Evolutionary conservation across 805 yeast genomes (phyloP), one percentile per base, ranked within the genome.

Genomic region (Nakazawaea sp.): DNA sequence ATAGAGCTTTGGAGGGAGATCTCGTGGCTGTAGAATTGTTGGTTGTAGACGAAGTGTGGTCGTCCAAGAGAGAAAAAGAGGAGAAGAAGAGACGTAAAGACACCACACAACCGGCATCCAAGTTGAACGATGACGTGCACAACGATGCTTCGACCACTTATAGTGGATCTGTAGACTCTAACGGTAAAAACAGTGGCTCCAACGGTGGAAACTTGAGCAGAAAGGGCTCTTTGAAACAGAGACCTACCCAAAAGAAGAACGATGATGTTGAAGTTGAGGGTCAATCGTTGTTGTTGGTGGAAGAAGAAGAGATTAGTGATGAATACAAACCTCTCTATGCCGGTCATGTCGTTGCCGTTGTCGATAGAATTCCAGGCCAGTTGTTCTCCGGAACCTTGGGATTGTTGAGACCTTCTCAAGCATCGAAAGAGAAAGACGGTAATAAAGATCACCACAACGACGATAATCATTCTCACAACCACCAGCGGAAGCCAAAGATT

Each of bases 191-290:
- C 19, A 58, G 57, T 5, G 53, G 51, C 25, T 45, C 53, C 5
- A 49, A 46, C 23, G 72, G 68, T 15, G 62, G 29, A 43, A 61
- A 64, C 11, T 56, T 78, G 19, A 77, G 76, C 43, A 79, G 98
- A 64, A 77, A 82, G 52, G 96, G 96, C 13, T 87, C 96, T 1
- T 69, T 92, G 47, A 86, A 87, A 48, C 96, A 89, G 59, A 76
- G 98, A 51, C 97, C 98, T 24, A 84, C 95, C 12, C 94, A 89
- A 70, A 92, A 92, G 71, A 92, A 92, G 62, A 89, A 88, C 53
- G 98, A 92, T 56, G 98, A 92, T 53, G 96, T 92, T 18, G 98
- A 92, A 62, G 98, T 92, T 29, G 98, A 92, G 60, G 98, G 98
- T 31, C 98, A 92, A 61, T 83, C 95, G 2, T 68, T 92, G 45